Conservation (phyloP, 305 asterid genomes). For the Ilex paraguariensis region DNA sequence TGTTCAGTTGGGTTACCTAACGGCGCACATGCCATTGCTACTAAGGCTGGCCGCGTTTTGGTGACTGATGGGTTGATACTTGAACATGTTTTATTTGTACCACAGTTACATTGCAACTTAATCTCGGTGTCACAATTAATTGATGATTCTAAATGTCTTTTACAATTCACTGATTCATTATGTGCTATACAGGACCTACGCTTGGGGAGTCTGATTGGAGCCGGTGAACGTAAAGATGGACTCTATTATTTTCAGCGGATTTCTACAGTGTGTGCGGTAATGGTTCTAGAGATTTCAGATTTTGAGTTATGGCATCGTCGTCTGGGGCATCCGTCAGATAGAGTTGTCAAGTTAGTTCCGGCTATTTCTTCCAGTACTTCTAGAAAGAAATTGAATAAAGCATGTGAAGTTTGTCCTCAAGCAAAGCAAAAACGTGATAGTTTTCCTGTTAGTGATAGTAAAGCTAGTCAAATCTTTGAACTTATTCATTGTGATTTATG, state of each 20-base stretch:
- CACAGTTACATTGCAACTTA: not conserved
- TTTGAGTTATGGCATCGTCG: not conserved
- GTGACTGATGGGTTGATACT: no score
- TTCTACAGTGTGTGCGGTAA: not conserved
- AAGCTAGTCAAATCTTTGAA: no score
- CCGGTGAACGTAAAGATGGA: not conserved
- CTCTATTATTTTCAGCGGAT: not conserved
- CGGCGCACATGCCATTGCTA: no score
- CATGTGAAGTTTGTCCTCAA: not conserved
- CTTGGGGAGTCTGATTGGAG: conserved; percentile 1
- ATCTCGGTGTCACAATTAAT: not conserved
- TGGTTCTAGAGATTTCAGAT: not conserved
- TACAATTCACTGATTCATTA: no score
- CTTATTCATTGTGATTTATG: no score
- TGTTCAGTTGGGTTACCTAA: no score
- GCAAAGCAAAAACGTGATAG: not conserved
- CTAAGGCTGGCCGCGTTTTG: no score
- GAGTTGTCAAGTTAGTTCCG: not conserved
- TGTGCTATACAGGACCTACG: not conserved
- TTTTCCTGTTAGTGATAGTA: not conserved
- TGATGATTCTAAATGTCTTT: not conserved
- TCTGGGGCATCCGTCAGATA: not conserved
- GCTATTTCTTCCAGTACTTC: not conserved
- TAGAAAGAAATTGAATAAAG: not conserved
- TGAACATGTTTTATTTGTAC: no score